These are phyloP conservation scores for Penicillium sp. DNA, from an alignment of 2,329 filamentous ascomycete genomes.

Conservation along the genomic window DNA sequence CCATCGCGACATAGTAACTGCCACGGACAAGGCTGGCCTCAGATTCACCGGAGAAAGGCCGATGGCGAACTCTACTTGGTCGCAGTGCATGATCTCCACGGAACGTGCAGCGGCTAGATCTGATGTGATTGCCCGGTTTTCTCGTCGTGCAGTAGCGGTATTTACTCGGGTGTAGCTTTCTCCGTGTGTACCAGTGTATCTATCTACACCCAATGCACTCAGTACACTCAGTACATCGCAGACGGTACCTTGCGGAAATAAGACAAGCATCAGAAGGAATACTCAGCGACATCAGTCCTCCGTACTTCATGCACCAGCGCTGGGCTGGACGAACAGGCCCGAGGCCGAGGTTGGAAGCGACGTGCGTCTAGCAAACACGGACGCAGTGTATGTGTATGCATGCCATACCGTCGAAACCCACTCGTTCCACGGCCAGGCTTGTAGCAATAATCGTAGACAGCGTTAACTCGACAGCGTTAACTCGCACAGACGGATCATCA, in stretches of 20 bases:
- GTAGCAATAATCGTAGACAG: no score
- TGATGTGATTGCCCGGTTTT: slow-evolving; percentile 28
- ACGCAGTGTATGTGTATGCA: slow-evolving; percentile 26
- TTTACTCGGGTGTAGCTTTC: slow-evolving; percentile 11
- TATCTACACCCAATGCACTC: no score
- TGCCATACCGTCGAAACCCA: slow-evolving; percentile 26
- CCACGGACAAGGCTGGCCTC: neutral
- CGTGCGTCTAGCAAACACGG: slow-evolving; percentile 13
- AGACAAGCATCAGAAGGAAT: neutral
- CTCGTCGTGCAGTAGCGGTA: slow-evolving; percentile 28
- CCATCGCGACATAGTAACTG: slow-evolving; percentile 13
- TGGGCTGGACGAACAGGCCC: neutral
- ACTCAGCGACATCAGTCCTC: slow-evolving; percentile 11
- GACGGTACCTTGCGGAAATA: slow-evolving; percentile 7
- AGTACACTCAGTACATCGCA: neutral
- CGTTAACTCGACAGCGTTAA: neutral
- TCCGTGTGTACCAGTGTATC: no score
- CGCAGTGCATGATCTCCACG: slow-evolving; percentile 21
- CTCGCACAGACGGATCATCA: neutral
- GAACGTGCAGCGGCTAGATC: slow-evolving; percentile 28
- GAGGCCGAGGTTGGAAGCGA: slow-evolving; percentile 6
- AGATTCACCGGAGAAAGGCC: slow-evolving; percentile 23
- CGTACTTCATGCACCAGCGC: neutral
- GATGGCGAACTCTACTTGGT: slow-evolving; percentile 22
- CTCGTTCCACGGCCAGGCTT: slow-evolving; percentile 1